Evolutionary conservation across 1,284 basidiomycete genomes (phyloP).

Genomic region (Cutaneotrichosporon sp.): DNA sequence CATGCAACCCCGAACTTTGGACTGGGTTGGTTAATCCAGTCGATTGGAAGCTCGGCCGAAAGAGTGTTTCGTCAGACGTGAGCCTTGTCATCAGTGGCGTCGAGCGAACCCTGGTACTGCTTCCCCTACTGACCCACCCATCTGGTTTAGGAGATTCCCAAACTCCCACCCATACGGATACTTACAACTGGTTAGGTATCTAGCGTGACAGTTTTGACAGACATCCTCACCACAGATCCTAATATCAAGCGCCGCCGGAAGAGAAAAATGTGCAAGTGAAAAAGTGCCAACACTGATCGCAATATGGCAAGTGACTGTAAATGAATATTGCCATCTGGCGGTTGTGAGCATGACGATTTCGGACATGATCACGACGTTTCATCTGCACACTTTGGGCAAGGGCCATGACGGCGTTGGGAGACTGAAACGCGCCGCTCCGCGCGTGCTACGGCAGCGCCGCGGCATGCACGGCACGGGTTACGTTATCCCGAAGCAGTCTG

Average conservation of each 20-base stretch:
- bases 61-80: background rate
- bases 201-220: background rate
- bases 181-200: too few species aligned
- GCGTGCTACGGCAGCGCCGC: background rate
- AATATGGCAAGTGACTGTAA: background rate
- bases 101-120: background rate
- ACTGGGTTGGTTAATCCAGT: background rate
- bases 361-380: background rate
- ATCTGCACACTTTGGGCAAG: background rate
- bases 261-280: background rate
- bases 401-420: background rate
- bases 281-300: background rate
- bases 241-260: background rate
- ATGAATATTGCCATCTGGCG: background rate
- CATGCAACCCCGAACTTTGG: background rate
- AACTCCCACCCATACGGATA: background rate
- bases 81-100: background rate
- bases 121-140: background rate
- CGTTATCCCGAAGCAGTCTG: constrained; percentile 4
- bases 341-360: background rate
- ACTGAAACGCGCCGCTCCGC: background rate
- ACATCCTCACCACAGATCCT: background rate
- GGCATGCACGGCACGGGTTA: constrained; percentile 5
- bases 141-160: background rate
- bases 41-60: constrained; percentile 1